Evolutionary conservation across 768 basidiomycete genomes (phyloP), one percentile per base, ranked within the genome.

Genomic region (Tricholoma matsutake): DNA sequence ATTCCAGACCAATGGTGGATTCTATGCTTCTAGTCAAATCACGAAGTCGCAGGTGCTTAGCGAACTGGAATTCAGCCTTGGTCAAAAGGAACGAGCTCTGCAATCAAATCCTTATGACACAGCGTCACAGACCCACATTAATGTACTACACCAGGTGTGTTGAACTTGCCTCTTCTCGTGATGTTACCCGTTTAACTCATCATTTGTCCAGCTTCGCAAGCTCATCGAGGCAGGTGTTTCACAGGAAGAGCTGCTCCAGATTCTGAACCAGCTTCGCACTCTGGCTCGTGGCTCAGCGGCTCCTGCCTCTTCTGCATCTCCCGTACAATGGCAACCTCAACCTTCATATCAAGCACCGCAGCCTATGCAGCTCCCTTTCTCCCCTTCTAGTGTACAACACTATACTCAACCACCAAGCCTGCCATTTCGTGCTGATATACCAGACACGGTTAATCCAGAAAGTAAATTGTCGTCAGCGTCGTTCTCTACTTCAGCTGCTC

Each of bases 221-320:
- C 75, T 94, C 31, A 87, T 94, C 3, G 89, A 92, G 66, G 82
- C 85, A 10, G 90, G 90, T 6, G 91, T 94, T 32, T 90, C 89
- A 2, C 89, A 90, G 72, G 83, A 84, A 32, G 91, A 94, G 67
- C 77, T 94, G 34, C 81, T 81, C 39, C 90, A 92, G 68, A 94
- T 94, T 57, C 78, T 92, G 1, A 68, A 75, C 29, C 91, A 92
- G 68, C 71, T 94, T 13, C 87, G 90, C 39, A 78, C 81, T 47
- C 73, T 92, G 18, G 80, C 83, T 13, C 83, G 86, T 57, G 72
- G 76, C 60, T 68, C 78, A 25, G 70, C 74, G 20, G 74, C 78
- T 47, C 67, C 76, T 47, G 63, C 74, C 25, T 32, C 57, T 13
- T 49, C 59, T 20, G 58, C 68, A 3, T 58, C 67, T 20, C 52